phyloP scores from a whole-genome alignment of 495 filamentous ascomycete species.

The Pyronema omphalodes region DNA sequence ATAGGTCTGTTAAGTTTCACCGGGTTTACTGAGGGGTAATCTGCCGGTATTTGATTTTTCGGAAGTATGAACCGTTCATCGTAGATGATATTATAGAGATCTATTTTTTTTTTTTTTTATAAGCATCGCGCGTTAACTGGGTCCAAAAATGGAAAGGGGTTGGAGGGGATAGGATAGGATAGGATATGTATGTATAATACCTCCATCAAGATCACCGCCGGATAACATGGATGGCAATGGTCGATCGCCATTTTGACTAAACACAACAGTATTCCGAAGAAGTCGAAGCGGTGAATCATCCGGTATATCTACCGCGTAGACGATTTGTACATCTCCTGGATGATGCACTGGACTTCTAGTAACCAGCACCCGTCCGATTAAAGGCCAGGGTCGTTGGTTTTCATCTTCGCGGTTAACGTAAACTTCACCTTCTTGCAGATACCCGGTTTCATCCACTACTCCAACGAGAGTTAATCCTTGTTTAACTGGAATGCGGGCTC shows the following conservation, averaged over 20 bases:
- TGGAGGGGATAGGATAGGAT: too few relatives aligned
- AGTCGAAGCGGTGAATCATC: slow-evolving; percentile 37
- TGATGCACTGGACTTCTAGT: slow-evolving; percentile 61
- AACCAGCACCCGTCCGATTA: slow-evolving; percentile 32
- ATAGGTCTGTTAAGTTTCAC: slow-evolving; percentile 40
- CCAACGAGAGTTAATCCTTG: slow-evolving; percentile 58
- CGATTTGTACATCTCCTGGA: slow-evolving; percentile 55
- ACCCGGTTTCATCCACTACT: slow-evolving; percentile 64
- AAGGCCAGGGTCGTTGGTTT: slow-evolving; percentile 10
- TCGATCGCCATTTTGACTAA: slow-evolving; percentile 46
- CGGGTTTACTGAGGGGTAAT: slow-evolving; percentile 41
- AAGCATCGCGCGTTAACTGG: too few relatives aligned
- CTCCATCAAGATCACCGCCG: slow-evolving; percentile 66
- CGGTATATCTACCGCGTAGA: slow-evolving; percentile 35
- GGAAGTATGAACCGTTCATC: slow-evolving; percentile 32
- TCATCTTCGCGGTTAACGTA: slow-evolving; percentile 36
- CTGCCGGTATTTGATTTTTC: slow-evolving; percentile 35
- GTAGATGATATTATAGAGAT: slow-evolving; percentile 58
- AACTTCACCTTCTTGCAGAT: slow-evolving; percentile 46
- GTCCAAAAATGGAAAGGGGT: not conserved
- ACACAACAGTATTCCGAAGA: slow-evolving; percentile 57
- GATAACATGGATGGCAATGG: slow-evolving; percentile 60
- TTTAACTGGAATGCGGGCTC: slow-evolving; percentile 48
- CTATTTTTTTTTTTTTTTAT: too few relatives aligned
- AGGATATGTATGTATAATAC: too few relatives aligned